Conservation (phyloP, 2,329 filamentous ascomycete genomes). For the Mariannaea elegans region DNA sequence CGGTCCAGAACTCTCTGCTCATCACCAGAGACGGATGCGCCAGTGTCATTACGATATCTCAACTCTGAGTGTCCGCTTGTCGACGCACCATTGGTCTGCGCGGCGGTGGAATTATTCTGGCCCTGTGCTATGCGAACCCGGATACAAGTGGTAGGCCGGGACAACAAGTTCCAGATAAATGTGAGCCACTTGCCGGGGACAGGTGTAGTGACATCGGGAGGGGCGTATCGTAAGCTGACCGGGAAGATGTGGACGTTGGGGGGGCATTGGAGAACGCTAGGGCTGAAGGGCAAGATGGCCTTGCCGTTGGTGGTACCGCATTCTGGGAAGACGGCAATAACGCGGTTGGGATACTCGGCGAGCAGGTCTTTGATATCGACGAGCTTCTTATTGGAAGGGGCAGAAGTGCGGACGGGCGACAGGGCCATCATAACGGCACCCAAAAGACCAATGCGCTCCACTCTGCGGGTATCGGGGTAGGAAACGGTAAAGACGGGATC, state of each 20-base stretch:
- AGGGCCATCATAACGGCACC: constrained; percentile 80
- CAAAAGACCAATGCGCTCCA: constrained; percentile 80
- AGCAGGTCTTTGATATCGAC: constrained; percentile 72
- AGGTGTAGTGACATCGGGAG: constrained; percentile 89
- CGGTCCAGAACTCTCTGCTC: constrained; percentile 79
- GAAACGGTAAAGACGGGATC: constrained; percentile 92
- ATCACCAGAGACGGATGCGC: constrained; percentile 54
- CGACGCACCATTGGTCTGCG: constrained; percentile 47
- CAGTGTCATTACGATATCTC: constrained; percentile 38
- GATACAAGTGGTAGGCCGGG: constrained; percentile 86
- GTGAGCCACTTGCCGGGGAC: constrained; percentile 75
- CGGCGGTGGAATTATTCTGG: constrained; percentile 62
- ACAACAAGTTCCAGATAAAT: constrained; percentile 89
- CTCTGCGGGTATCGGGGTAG: constrained; percentile 77
- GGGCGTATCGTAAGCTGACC: constrained; percentile 87
- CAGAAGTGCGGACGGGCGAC: constrained; percentile 60
- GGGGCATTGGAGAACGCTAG: constrained; percentile 75
- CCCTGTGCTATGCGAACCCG: constrained; percentile 88
- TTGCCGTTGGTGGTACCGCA: constrained; percentile 94
- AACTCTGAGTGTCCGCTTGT: constrained; percentile 40
- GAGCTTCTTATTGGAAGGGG: constrained; percentile 58
- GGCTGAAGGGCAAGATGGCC: constrained; percentile 85
- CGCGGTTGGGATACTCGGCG: constrained; percentile 73
- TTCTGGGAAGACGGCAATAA: constrained; percentile 91
- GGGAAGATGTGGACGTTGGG: constrained; percentile 83